Base-by-base conservation (phyloP, 2,329 filamentous ascomycete genomes). In the Harringtonia aguacate region DNA sequence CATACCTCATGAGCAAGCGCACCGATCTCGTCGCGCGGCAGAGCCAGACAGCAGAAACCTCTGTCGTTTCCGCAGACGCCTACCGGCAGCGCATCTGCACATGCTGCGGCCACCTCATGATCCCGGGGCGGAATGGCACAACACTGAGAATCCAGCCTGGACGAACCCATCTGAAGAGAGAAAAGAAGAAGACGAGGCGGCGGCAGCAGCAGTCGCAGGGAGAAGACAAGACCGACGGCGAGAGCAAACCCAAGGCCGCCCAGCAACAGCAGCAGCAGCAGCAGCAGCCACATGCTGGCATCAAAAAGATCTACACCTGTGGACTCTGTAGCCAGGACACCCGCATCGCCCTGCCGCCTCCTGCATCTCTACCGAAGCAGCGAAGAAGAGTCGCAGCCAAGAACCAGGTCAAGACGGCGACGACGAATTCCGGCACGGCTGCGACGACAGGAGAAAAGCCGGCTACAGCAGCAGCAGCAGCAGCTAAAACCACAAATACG, bases 31-130 rank as follows among this genome's bases (percentile, higher is more conserved):
- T 77, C 53, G 64, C 67, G 37, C 61, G 69, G 41, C 62, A 72
- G 34, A 24, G 22, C 27, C 18, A 39, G n/a, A n/a, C 17, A 31
- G 28, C 30, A 30, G 12, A 15, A 30, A 18, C 2, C 50, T 73
- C n/a, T n/a, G n/a, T n/a, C 8, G 51, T 61, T 8, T 57, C 61
- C 40, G 60, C 69, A 10, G 70, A 75, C 17, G 53, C 63, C n/a
- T 69, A 77, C 48, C 64, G 65, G 41, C 70, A 78, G 49, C 71
- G 70, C 45, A 62, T 69, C 21, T 84, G 80, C 58, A 67, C 63
- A 39, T 68, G 69, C 41, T 84, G 80, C 53, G 79, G 80, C 15
- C 68, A 72, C 48, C 75, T 82, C 33, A 68, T 79, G 61, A 62
- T 79, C 4, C 62, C 67, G 2, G 76, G 77, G 0, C 66, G 68